Evolutionary conservation across 2,329 filamentous ascomycete genomes (phyloP), one percentile per base, ranked within the genome.

Genomic region (Fusarium fujikuroi): DNA sequence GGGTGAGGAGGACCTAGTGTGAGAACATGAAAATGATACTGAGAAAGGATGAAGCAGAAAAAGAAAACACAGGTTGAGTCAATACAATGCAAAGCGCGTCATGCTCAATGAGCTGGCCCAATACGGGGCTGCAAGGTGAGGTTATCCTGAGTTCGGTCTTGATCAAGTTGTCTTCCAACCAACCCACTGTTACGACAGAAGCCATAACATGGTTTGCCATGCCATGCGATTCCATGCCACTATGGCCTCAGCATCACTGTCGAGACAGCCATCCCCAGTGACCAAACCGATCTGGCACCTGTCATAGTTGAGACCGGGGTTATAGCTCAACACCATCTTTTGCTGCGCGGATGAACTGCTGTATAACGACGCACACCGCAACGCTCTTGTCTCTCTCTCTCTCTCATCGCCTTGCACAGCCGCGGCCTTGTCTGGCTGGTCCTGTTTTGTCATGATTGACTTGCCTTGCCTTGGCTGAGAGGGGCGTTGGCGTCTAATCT

Each of bases 271-370:
- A 60, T 44, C 50, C 43, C 37, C 58, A 32, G 56, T 53, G 44
- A 66, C 53, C 60, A 63, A 61, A 62, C 66, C 63, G 63, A 65
- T 73, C 66, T 77, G 70, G 70, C 66, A 77, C 71, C 71, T 72
- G 71, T 75, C 75, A 77, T 71, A 34, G 52, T 62, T 43, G 56
- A 67, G 60, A 57, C 60, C 60, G 68, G 53, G 47, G 40, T 47
- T 52, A 23, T 62, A 49, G 39, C 62, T 52, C 66, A 67, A 66
- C 57, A 70, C 54, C 49, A 52, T 40, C 40, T 65, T 63, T 58
- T 59, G 53, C 40, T 69, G 49, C 57, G 50, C 47, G 67, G 59
- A 72, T 69, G 63, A 72, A 60, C 67, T 69, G 69, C 44, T 74
- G 68, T 72, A 66, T 59, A 50, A 72, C 71, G 42, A 40, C 30